Evolutionary conservation across 371 early-diverging fungal genomes (phyloP).

Genomic region (Gilbertella persicaria): DNA sequence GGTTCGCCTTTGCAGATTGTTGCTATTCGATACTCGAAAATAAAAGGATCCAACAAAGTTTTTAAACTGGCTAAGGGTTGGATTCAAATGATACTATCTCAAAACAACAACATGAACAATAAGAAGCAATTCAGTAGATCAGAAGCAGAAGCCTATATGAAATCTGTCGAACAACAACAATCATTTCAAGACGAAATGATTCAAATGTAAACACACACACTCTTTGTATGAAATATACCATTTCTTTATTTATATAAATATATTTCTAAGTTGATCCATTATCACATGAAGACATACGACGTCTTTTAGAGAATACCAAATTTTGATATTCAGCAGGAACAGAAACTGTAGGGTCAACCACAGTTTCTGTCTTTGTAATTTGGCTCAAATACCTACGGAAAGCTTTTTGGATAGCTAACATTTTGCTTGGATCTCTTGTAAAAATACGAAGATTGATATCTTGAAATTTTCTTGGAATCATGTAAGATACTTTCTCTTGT

Average conservation of each 20-base stretch:
- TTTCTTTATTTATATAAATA: neutral
- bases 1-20: slow-evolving; percentile 24
- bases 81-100: slow-evolving; percentile 31
- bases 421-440: slow-evolving; percentile 62
- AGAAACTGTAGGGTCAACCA: slow-evolving; percentile 1
- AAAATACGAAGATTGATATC: slow-evolving; percentile 73
- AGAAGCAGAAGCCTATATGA: slow-evolving; percentile 16
- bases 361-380: slow-evolving; percentile 2
- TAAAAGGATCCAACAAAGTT: slow-evolving; percentile 44
- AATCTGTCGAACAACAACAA: slow-evolving; percentile 6
- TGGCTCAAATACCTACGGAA: slow-evolving; percentile 38
- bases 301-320: neutral
- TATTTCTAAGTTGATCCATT: neutral
- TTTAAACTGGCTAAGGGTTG: slow-evolving; percentile 51
- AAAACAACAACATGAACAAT: slow-evolving; percentile 5
- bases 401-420: slow-evolving; percentile 58
- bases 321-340: slow-evolving; percentile 3
- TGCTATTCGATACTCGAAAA: slow-evolving; percentile 35
- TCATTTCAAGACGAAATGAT: neutral
- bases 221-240: too few relatives aligned
- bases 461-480: slow-evolving; percentile 73
- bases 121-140: neutral
- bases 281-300: neutral
- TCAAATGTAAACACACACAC: neutral
- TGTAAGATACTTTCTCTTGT: slow-evolving; percentile 69